Percentiles rank a stretch among this genome's conserved stretches.
Conservation (phyloP, 1,284 basidiomycete species). For the Ganoderma lingzhi region DNA sequence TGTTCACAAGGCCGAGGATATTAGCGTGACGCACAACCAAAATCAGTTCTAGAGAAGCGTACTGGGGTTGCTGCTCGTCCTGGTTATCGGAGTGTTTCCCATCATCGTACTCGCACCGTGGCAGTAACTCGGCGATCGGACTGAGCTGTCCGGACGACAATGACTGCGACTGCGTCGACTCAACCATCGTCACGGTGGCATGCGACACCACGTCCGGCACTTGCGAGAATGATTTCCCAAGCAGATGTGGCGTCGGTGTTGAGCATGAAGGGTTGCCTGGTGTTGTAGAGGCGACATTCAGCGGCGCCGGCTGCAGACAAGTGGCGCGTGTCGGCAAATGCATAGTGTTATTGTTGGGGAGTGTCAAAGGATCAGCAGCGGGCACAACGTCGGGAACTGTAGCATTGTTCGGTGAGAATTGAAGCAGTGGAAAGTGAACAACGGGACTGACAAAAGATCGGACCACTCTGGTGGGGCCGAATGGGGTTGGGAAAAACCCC, state of each 20-base stretch:
- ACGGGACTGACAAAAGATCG: conserved; percentile 33
- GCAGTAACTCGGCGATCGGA: conserved; percentile 41
- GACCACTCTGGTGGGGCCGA: conserved; percentile 36
- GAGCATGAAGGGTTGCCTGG: conserved; percentile 67
- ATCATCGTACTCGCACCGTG: conserved; percentile 53
- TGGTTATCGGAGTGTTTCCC: conserved; percentile 48
- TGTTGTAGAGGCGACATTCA: conserved; percentile 45
- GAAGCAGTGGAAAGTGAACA: conserved; percentile 44
- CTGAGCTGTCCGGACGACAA: conserved; percentile 42
- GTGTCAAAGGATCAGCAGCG: conserved; percentile 28
- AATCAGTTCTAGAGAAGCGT: conserved; percentile 26
- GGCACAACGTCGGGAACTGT: conserved; percentile 36
- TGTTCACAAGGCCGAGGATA: conserved; percentile 35
- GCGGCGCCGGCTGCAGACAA: conserved; percentile 31
- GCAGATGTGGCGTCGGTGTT: conserved; percentile 60
- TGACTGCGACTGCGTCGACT: conserved; percentile 42
- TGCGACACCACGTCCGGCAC: conserved; percentile 41
- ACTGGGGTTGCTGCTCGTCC: conserved; percentile 36
- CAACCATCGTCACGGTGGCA: conserved; percentile 33
- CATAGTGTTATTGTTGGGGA: conserved; percentile 20
- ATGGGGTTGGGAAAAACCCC: conserved; percentile 21
- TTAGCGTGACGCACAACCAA: conserved; percentile 27
- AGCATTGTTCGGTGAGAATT: conserved; percentile 33
- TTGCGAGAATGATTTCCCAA: conserved; percentile 56
- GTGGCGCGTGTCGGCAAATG: conserved; percentile 32